Evolutionary conservation across 352 stramenopile genomes (phyloP), one percentile per base, ranked within the genome.

Genomic region (Globisporangium uncinulatum): DNA sequence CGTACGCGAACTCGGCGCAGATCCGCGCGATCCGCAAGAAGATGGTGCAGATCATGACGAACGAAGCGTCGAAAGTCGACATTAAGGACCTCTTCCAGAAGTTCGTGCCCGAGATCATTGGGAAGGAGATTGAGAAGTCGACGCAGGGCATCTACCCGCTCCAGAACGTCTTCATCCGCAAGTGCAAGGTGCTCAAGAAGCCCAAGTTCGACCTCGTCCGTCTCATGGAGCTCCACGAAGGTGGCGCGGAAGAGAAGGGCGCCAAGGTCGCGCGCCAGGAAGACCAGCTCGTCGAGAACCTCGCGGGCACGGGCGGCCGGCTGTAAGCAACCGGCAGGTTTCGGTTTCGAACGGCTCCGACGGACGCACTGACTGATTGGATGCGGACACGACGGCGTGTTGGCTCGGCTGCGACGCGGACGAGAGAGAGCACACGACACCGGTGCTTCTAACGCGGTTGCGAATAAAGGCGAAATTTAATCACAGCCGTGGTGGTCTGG

Each of bases 141-240:
- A 97, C 91, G 45, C 92, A 98, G 68, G 83, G 87, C 69, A 98
- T 99, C 79, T 99, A 98, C 92, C 97, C 97, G 53, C 86, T 99
- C 61, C 97, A 99, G 84, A 98, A 99, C 77, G 92, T 97, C 58
- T 99, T 96, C 90, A 98, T 99, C 74, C 95, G 97, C 66, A 99
- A 99, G 94, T 97, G 98, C 62, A 99, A 99, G 95, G 97, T 99
- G 51, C 87, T 99, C 41, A 99, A 99, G 93, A 99, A 99, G 89
- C 97, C 97, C 54, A 99, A 99, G 89, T 99, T 99, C 73, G 98
- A 99, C 89, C 76, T 99, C 43, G 96, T 96, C 56, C 97, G 98
- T 73, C 83, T 99, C 50, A 99, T 99, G 98, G 98, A 99, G 75
- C 97, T 99, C 73, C 98, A 99, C 85, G 96, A 98, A 51, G 93